Conservation (phyloP, 2,329 filamentous ascomycete species). For the Cryphonectria japonica region DNA sequence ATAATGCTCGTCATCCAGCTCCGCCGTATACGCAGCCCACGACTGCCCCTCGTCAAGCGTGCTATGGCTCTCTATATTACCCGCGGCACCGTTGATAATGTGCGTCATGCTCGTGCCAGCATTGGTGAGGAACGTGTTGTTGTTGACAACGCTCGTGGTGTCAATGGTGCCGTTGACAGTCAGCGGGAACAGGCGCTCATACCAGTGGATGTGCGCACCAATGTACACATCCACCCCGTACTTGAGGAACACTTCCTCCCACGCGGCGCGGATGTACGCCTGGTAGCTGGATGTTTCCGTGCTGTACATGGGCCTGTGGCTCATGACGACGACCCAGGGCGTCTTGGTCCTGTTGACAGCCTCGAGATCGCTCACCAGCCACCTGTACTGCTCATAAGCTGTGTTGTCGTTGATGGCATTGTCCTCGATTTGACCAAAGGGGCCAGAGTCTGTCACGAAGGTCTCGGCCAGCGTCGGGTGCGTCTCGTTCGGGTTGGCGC, state of each 20-base stretch:
- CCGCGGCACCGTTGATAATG: slow-evolving; percentile 57
- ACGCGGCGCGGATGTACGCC: slow-evolving; percentile 47
- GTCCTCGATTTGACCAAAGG: slow-evolving; percentile 49
- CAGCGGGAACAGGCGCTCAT: slow-evolving; percentile 33
- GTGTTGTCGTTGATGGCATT: slow-evolving; percentile 45
- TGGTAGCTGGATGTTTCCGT: slow-evolving; percentile 48
- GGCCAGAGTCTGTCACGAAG: slow-evolving; percentile 51
- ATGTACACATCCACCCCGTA: slow-evolving; percentile 52
- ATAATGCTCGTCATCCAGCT: slow-evolving; percentile 50
- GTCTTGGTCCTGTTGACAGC: slow-evolving; percentile 50
- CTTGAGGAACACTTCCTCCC: slow-evolving; percentile 48
- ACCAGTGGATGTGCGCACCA: slow-evolving; percentile 36
- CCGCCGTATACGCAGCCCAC: slow-evolving; percentile 46
- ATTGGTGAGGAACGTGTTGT: slow-evolving; percentile 53
- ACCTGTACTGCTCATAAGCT: slow-evolving; percentile 51
- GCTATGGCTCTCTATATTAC: slow-evolving; percentile 55
- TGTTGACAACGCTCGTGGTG: slow-evolving; percentile 45
- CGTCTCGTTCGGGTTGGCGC: slow-evolving; percentile 42
- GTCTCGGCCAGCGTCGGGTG: slow-evolving; percentile 47
- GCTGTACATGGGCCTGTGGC: slow-evolving; percentile 54
- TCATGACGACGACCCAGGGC: slow-evolving; percentile 54
- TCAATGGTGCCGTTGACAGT: slow-evolving; percentile 44
- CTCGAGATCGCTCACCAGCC: slow-evolving; percentile 50
- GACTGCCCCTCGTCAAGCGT: slow-evolving; percentile 40
- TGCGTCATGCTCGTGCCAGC: slow-evolving; percentile 53